Evolutionary conservation across 305 asterid species (phyloP), one percentile per base, ranked within the genome.

Genomic region (Withania somnifera): DNA sequence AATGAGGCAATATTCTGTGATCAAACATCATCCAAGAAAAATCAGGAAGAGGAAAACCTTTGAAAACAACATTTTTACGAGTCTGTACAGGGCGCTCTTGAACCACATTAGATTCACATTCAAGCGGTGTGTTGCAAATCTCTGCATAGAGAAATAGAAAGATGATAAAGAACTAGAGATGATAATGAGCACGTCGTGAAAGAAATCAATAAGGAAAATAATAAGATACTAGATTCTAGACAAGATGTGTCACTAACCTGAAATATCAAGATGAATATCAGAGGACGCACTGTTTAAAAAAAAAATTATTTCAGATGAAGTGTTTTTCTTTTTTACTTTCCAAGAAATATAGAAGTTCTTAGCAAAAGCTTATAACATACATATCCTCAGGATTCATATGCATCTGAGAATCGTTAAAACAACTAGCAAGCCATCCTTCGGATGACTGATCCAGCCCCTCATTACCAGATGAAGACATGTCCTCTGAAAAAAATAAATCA

Each of bases 381-480:
- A 61, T 77, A 82, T 91, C 93, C 82, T 89, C 95, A 7, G 88
- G 53, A 86, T 78, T 82, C 83, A 86, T 58, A 67, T 87, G 85
- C 91, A 91, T 85, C 57, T 92, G 97, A 11, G 90, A 58, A 78
- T 92, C 97, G 36, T 88, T 93, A 54, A 93, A 85, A 90, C 98
- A 95, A 81, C 91, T 92, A 0, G 93, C 93, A 56, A 92, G 87
- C 98, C 98, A 95, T 15, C 93, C 91, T 86, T 95, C 98, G 22
- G 95, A 87, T 47, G 96, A 84, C 36, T 89, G 94, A 83, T 93
- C 97, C 87, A 93, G 83, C 79, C 82, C 84, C 86, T 88, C 94
- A 11, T 84, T 86, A 81, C 88, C 84, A 38, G 90, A 80, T 80
- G 89, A 90, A 30, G 93, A 82, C 42, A 90, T 76, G 76, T 80